Percentiles rank a stretch among this genome's conserved stretches.
Evolutionary conservation across 2,329 filamentous ascomycete genomes (phyloP).

Genomic region (Periconia macrospinosa): DNA sequence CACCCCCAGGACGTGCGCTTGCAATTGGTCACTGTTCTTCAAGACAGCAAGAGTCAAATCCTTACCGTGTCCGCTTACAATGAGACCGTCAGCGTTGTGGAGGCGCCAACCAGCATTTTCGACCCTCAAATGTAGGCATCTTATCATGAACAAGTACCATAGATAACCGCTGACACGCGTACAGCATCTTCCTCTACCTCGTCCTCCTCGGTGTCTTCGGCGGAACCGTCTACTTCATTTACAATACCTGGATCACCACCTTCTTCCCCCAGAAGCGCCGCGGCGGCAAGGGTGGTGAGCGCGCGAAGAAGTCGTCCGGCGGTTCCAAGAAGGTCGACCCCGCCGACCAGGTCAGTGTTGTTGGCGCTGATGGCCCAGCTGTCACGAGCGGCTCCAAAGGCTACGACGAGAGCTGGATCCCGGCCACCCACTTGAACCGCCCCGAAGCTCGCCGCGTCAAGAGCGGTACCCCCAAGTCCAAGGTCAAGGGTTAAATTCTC

Average conservation of each 20-base stretch:
- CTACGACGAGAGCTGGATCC: constrained; percentile 95
- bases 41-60: constrained; percentile 65
- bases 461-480: constrained; percentile 46
- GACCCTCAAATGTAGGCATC: constrained; percentile 87
- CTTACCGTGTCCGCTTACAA: constrained; percentile 82
- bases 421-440: constrained; percentile 83
- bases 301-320: constrained; percentile 61
- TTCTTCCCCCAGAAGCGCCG: constrained; percentile 85
- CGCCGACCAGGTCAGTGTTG: constrained; percentile 60
- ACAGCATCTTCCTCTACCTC: constrained; percentile 94
- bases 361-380: constrained; percentile 71
- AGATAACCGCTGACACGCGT: constrained; percentile 5
- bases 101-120: constrained; percentile 86
- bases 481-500: constrained; percentile 33
- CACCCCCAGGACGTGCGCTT: constrained; percentile 86
- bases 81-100: constrained; percentile 81
- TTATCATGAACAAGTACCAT: background rate
- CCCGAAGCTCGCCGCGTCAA: constrained; percentile 69
- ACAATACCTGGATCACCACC: constrained; percentile 95
- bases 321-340: constrained; percentile 70
- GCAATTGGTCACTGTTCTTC: constrained; percentile 74
- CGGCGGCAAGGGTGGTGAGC: constrained; percentile 65
- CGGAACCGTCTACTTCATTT: constrained; percentile 91
- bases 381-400: constrained; percentile 70
- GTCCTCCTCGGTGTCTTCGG: constrained; percentile 78